phyloP scores from a whole-genome alignment of 1,139 yeast genomes.

The Protomyces inouyei region DNA sequence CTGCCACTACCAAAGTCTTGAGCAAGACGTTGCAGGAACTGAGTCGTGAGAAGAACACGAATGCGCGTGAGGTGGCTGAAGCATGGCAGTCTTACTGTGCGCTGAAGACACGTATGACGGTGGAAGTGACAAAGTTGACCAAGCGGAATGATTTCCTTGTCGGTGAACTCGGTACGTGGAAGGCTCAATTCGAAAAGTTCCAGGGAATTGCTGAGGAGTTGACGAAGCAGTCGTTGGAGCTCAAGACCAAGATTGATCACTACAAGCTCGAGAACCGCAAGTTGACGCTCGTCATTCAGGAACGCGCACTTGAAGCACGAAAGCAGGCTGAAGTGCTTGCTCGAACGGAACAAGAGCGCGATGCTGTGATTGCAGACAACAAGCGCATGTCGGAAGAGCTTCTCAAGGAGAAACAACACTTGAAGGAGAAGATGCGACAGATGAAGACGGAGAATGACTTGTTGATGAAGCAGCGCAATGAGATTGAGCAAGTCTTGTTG shows the following conservation, averaged over 20 bases:
- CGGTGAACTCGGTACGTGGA: slow-evolving; percentile 16
- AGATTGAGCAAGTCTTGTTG: slow-evolving; percentile 11
- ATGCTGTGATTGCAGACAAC: not conserved
- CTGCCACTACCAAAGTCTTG: slow-evolving; percentile 10
- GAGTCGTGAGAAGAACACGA: slow-evolving; percentile 9
- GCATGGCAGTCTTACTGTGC: slow-evolving; percentile 17
- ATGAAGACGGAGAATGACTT: slow-evolving; percentile 11
- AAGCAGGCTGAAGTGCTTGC: not conserved
- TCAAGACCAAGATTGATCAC: slow-evolving; percentile 19
- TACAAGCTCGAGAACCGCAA: slow-evolving; percentile 21
- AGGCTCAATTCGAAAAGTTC: slow-evolving; percentile 24
- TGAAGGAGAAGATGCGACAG: slow-evolving; percentile 17
- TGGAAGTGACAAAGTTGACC: slow-evolving; percentile 15
- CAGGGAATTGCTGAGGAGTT: slow-evolving; percentile 17
- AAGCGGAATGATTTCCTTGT: slow-evolving; percentile 18
- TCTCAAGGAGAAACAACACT: slow-evolving; percentile 6
- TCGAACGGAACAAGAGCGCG: slow-evolving; percentile 1
- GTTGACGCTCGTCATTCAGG: slow-evolving; percentile 7
- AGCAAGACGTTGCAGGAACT: slow-evolving; percentile 9
- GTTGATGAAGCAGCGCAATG: slow-evolving; percentile 18
- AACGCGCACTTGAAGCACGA: slow-evolving; percentile 1
- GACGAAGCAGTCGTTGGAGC: slow-evolving; percentile 21
- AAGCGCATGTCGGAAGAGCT: slow-evolving; percentile 11
- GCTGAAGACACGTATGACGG: slow-evolving; percentile 11
- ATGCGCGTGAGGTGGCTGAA: slow-evolving; percentile 24